Evolutionary conservation across 2,329 filamentous ascomycete genomes (phyloP).

Genomic region (Metarhizium rileyi): DNA sequence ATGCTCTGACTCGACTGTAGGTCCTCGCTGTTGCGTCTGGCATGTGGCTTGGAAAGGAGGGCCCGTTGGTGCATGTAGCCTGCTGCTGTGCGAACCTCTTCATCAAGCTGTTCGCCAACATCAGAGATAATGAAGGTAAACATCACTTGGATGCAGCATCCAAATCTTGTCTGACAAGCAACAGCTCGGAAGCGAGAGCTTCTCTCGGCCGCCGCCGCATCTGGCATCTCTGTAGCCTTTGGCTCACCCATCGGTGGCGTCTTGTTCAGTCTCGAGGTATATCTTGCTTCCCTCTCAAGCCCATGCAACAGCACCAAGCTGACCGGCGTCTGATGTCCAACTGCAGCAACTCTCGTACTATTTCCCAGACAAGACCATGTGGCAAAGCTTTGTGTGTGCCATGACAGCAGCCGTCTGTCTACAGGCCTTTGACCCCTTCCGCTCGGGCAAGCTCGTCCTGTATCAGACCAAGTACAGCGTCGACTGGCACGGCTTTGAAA

Average conservation of each 20-base stretch:
- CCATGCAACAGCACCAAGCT: background rate
- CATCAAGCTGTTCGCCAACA: constrained; percentile 72
- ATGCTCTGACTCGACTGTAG: constrained; percentile 28
- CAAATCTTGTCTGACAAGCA: background rate
- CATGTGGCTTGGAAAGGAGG: constrained; percentile 95
- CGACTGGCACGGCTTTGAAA: constrained; percentile 90
- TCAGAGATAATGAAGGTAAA: constrained; percentile 78
- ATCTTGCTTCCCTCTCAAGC: constrained; percentile 2
- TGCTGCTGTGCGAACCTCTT: constrained; percentile 94
- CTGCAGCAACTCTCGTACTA: constrained; percentile 85
- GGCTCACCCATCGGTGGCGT: constrained; percentile 91
- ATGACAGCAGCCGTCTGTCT: constrained; percentile 96
- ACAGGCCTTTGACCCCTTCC: constrained; percentile 87
- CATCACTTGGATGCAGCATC: background rate
- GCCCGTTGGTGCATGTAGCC: constrained; percentile 87
- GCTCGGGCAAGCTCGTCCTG: constrained; percentile 88
- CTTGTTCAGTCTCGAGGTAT: constrained; percentile 83
- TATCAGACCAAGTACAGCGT: constrained; percentile 92
- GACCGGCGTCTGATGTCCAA: background rate
- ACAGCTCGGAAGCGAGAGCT: constrained; percentile 85
- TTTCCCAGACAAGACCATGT: constrained; percentile 99
- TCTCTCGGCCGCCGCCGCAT: constrained; percentile 82
- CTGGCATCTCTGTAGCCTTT: constrained; percentile 89
- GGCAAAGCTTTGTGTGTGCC: constrained; percentile 97
- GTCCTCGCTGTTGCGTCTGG: constrained; percentile 87